Base-by-base conservation (phyloP, 192 early-diverging fungal species). In the Funneliformis geosporum region DNA sequence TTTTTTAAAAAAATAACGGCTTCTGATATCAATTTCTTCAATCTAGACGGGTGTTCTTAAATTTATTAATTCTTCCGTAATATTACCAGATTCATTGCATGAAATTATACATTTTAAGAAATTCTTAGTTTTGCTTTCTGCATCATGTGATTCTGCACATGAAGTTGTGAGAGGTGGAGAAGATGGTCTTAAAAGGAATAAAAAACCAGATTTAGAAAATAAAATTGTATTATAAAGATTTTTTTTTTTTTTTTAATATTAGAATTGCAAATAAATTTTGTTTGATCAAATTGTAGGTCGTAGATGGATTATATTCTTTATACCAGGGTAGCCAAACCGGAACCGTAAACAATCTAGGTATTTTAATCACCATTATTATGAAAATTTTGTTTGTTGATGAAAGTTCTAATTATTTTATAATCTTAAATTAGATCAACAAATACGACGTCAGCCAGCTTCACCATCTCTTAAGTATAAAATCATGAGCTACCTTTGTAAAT, bases 151-250 rank as follows among this genome's bases (percentile, higher is more conserved):
- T 85, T 74, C 92, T 0, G 91, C 92, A 77, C 88, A 94, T 79
- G 89, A 94, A 60, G 84, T 90, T 4, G 84, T 91, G 0, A 84
- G 86, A 16, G 89, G 91, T 8, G 93, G 93, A 42, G 95, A 98
- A 73, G 94, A 96, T 79, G 93, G 92, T 16, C 39, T 95, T 39
- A 94, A 93, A 85, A 85, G 91, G 61, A 82, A 92, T 60, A 85
- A 85, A 6, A 90, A 91, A 43, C 89, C 92, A 5, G 87, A 95
- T 81, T 83, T 92, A 43, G 96, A 98, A 55, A 86, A 93, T 44
- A 83, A 76, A 25, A 65, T 83, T 5, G 81, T 94, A 73, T 84
- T 92, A 33, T 9, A 59, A 0, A 50, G 8, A 21, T 38, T 16
- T 27, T 11, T 59, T 8, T 55, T 25, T 1, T 12, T 73, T 59